Evolutionary conservation across 306 rosid genomes (phyloP).

Genomic region (Betula pendula): DNA sequence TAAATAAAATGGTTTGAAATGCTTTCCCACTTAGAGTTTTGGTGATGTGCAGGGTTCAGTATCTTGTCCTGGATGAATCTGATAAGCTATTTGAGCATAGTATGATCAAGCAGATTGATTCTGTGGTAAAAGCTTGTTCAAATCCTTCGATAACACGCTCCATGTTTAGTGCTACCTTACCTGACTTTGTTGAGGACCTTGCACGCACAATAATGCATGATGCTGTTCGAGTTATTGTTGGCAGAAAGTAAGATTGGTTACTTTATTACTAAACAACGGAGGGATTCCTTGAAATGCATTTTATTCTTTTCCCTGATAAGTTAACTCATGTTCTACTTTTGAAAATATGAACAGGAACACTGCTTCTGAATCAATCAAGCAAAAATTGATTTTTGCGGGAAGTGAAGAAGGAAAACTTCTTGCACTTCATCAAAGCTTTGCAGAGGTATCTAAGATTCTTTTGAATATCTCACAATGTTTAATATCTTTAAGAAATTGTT

Average conservation of each 20-base stretch:
- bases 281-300: constrained; percentile 10
- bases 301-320: constrained; percentile 2
- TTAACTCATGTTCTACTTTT: constrained; percentile 27
- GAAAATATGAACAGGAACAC: constrained; percentile 63
- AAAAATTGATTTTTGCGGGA: constrained; percentile 82
- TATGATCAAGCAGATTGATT: constrained; percentile 80
- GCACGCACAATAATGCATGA: constrained; percentile 97
- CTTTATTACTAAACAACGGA: constrained; percentile 12
- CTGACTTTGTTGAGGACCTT: constrained; percentile 90
- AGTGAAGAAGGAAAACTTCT: constrained; percentile 92
- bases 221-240: constrained; percentile 91
- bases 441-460: constrained; percentile 54
- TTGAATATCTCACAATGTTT: background rate
- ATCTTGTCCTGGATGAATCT: constrained; percentile 91
- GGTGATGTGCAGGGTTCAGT: constrained; percentile 69
- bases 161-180: constrained; percentile 91
- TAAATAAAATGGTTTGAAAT: constrained; percentile 3
- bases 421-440: constrained; percentile 90
- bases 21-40: constrained; percentile 27
- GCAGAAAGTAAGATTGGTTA: constrained; percentile 73
- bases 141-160: constrained; percentile 84
- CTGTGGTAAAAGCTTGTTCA: constrained; percentile 84
- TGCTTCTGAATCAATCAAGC: constrained; percentile 85
- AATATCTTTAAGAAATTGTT: background rate
- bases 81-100: constrained; percentile 95